These are phyloP conservation scores for Kazachstania kunashirensis DNA, from an alignment of 805 yeast species.

Conservation along the genomic window DNA sequence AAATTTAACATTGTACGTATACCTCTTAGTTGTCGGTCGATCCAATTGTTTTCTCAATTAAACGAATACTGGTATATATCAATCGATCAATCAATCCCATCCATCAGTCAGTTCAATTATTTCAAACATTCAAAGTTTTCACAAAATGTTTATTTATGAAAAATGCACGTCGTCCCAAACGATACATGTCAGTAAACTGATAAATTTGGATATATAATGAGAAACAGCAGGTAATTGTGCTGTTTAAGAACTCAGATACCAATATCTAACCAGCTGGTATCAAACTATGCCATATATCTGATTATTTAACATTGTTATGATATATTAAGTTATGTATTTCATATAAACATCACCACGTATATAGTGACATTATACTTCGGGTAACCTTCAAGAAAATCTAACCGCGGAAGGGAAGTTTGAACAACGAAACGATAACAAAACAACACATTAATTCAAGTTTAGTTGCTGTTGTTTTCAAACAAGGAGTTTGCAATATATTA, in stretches of 20 bases:
- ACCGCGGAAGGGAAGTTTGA: neutral
- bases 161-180: too few species aligned
- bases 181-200: too few species aligned
- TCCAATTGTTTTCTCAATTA: neutral
- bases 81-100: neutral
- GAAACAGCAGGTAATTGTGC: too few species aligned
- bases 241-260: too few species aligned
- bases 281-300: too few species aligned
- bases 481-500: neutral
- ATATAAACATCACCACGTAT: neutral
- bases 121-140: neutral
- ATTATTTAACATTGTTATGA: too few species aligned
- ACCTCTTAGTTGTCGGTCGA: neutral
- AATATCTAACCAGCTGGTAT: too few species aligned
- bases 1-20: slow-evolving; percentile 2
- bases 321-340: too few species aligned
- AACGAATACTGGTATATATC: neutral
- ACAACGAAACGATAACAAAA: neutral
- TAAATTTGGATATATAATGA: too few species aligned
- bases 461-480: neutral
- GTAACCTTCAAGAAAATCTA: too few species aligned
- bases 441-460: neutral
- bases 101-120: neutral
- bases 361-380: neutral
- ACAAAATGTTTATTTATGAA: too few species aligned